Percentiles rank a stretch among this genome's conserved stretches.
These are phyloP conservation scores for Pythium inflatum DNA, from an alignment of 352 stramenopile species.

Conservation along the genomic window DNA sequence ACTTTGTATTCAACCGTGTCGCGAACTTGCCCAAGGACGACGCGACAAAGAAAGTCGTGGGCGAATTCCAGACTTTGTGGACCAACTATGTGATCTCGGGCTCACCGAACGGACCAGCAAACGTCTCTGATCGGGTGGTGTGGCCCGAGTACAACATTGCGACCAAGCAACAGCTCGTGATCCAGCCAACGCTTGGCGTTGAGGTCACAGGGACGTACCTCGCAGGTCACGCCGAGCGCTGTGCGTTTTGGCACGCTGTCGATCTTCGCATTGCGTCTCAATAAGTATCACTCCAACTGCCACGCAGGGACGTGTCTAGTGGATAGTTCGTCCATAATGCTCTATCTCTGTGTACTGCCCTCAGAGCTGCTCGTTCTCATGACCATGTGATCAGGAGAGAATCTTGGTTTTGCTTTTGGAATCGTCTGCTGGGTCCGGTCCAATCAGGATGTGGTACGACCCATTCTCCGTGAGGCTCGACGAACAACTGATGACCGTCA, in stretches of 20 bases:
- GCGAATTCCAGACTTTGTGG: constrained; percentile 1
- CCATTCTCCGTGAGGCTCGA: too few relatives aligned
- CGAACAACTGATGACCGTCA: too few relatives aligned
- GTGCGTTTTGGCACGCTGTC: constrained; percentile 8
- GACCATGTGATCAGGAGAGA: too few relatives aligned
- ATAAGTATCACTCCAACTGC: background rate
- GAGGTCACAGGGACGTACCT: background rate
- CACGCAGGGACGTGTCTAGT: too few relatives aligned
- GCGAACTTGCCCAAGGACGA: background rate
- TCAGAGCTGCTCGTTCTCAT: too few relatives aligned
- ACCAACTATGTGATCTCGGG: constrained; percentile 13
- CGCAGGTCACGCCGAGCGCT: background rate
- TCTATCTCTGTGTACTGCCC: too few relatives aligned
- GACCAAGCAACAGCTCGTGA: constrained; percentile 22
- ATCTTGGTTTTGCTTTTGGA: too few relatives aligned
- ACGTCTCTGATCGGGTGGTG: background rate
- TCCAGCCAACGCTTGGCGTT: background rate
- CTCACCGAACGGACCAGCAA: background rate
- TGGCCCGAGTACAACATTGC: constrained; percentile 5
- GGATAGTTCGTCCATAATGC: too few relatives aligned
- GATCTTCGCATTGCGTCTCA: constrained; percentile 1
- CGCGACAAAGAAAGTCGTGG: background rate
- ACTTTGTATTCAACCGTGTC: constrained; percentile 23
- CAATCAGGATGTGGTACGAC: too few relatives aligned
- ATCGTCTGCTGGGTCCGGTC: too few relatives aligned